A percentile compares a stretch with the other conserved stretches of the same genome.
Conservation (phyloP, 192 early-diverging fungal species). For the Coemansia javaensis region DNA sequence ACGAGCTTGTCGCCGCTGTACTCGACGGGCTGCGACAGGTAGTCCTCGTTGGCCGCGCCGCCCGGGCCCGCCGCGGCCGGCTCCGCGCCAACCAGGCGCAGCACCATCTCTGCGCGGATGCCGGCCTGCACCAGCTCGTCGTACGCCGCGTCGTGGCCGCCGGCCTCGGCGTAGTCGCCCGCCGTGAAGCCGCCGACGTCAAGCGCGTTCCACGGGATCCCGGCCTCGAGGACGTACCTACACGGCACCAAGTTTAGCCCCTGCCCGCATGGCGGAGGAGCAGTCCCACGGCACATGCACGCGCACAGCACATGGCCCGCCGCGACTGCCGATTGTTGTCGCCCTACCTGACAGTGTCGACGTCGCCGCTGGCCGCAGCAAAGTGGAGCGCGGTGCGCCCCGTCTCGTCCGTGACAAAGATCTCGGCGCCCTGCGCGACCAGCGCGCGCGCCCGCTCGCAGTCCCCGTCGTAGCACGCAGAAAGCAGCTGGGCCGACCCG, state of each 20-base stretch:
- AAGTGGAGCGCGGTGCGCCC: conserved; percentile 65
- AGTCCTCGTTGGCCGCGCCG: conserved; percentile 69
- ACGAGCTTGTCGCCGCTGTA: conserved; percentile 78
- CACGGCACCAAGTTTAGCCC: background rate
- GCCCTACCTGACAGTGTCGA: conserved; percentile 58
- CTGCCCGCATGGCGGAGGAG: too few relatives aligned
- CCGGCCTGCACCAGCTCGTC: conserved; percentile 79
- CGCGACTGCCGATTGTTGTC: background rate
- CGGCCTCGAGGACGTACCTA: conserved; percentile 54
- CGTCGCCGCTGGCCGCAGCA: conserved; percentile 63
- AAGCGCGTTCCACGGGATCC: conserved; percentile 81
- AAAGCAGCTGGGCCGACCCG: conserved; percentile 31
- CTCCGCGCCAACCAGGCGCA: conserved; percentile 53
- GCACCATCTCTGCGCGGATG: conserved; percentile 73
- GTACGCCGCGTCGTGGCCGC: conserved; percentile 68
- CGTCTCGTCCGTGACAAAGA: conserved; percentile 52
- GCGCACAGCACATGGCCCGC: background rate
- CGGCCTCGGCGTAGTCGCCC: conserved; percentile 74
- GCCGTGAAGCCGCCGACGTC: conserved; percentile 71
- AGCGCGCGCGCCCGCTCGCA: conserved; percentile 43
- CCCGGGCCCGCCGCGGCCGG: conserved; percentile 32
- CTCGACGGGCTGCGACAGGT: conserved; percentile 69
- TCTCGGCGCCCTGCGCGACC: conserved; percentile 51
- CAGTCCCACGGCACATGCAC: background rate
- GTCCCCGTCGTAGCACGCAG: conserved; percentile 44